Evolutionary conservation across 176 grass and related monocot species (phyloP), one percentile per base, ranked within the genome.

Genomic region (Eragrostis curvula): DNA sequence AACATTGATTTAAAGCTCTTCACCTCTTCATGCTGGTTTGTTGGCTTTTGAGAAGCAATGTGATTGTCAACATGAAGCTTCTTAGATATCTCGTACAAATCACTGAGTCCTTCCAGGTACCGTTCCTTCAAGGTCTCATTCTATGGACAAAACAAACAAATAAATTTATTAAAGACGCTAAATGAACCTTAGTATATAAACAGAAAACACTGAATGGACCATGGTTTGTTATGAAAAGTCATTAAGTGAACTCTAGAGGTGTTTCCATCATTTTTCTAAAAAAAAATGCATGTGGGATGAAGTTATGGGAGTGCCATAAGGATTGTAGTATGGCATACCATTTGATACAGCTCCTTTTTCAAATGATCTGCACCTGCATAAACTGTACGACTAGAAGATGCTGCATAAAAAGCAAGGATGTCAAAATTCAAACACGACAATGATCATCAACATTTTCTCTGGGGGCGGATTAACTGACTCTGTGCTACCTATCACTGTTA

Each of bases 341-440:
- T 90, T 71, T 95, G 85, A 82, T 92, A 95, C 16, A 64, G 48
- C 74, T 92, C 93, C 81, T 95, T 87, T 36, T 89, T 87, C 76
- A 52, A 80, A 87, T 92, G 84, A 68, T 32, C 66, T 29, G 48
- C 40, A 74, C 66, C 85, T 55, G 42, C 8, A 70, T 79, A 60
- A 67, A 70, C 84, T 66, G 90, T 88, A 83, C 84, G 93, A 82
- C 79, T 83, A 81, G 83, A 87, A 75, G 90, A 88, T 84, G 79
- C 90, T 88, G 75, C 85, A 88, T 79, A 59, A 67, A 56, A 79
- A 68, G 36, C n/a, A 80, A 28, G 41, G 6, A 27, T 58, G 52
- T 79, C 59, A 84, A 89, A 52, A 67, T 17, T 67, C 63, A 66
- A 66, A 40, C 7, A 40, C 40, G 29, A 10, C 16, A 66, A 27